phyloP scores from a whole-genome alignment of 83 land plant genomes.

The Picea abies region DNA sequence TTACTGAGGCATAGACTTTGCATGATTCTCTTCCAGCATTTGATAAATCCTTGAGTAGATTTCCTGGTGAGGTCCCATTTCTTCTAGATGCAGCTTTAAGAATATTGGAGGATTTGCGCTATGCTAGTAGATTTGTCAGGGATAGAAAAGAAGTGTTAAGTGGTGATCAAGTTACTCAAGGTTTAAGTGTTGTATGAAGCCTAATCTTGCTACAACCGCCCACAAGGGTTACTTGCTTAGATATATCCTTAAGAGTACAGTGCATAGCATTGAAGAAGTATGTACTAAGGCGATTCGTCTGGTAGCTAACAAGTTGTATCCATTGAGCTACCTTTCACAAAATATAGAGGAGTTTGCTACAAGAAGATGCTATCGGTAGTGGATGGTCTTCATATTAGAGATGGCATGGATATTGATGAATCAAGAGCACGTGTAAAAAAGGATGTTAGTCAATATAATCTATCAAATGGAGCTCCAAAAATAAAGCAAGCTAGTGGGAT shows the following conservation, averaged over 20 bases:
- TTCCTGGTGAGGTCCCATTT: slow-evolving; percentile 84
- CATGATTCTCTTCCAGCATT: slow-evolving; percentile 85
- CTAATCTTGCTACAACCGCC: slow-evolving; percentile 88
- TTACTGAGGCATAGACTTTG: slow-evolving; percentile 79
- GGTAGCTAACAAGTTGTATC: too few relatives aligned
- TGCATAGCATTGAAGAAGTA: too few relatives aligned
- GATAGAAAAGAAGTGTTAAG: slow-evolving; percentile 51
- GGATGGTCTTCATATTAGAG: too few relatives aligned
- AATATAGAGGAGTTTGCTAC: too few relatives aligned
- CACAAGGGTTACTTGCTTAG: slow-evolving; percentile 73
- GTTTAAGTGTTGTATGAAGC: slow-evolving; percentile 88
- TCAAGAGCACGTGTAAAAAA: too few relatives aligned
- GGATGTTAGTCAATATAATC: too few relatives aligned
- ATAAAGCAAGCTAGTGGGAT: too few relatives aligned
- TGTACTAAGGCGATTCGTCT: too few relatives aligned
- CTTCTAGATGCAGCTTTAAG: slow-evolving; percentile 66
- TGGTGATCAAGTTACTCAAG: slow-evolving; percentile 94
- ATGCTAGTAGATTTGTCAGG: slow-evolving; percentile 47
- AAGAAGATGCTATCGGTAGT: too few relatives aligned
- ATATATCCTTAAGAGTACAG: slow-evolving; percentile 85
- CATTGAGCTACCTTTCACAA: too few relatives aligned
- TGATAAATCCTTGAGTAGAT: slow-evolving; percentile 84
- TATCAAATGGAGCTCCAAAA: too few relatives aligned
- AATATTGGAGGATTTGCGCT: slow-evolving; percentile 79
- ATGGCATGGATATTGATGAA: too few relatives aligned